Base-by-base conservation (phyloP, 2,329 filamentous ascomycete species). In the Aspergillus pseudotamarii region DNA sequence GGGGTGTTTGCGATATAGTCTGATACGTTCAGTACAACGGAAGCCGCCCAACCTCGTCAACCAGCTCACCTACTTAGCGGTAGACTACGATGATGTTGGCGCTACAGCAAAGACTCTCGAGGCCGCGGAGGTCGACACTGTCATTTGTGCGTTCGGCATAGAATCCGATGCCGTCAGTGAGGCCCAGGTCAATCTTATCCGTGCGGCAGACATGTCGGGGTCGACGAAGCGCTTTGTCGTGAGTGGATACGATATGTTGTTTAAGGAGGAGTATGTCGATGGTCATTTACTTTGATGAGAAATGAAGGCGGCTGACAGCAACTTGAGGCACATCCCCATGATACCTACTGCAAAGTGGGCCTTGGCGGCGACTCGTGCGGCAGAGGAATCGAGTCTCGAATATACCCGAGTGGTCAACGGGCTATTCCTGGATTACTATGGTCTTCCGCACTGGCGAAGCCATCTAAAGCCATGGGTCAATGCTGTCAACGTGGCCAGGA, bases 101-200 rank as follows among this genome's bases (percentile, higher is more conserved):
- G 32, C 32, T 36, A 55, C 30, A 14, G 11, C n/a, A 6, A 23
- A 26, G 51, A 12, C 59, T 10, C 53, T 61, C 16, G 53, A 61
- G 30, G 41, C 51, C 1, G 43, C n/a, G n/a, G 5, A 48, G 10
- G 26, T 57, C 23, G 41, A 61, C 21, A 60, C 58, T 5, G 30
- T 56, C 41, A 60, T 60, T 23, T 60, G 58, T 38, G 58, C 38
- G 8, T 60, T 60, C 41, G 58, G 58, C 4, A 60, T 61, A 19
- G 53, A 57, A 32, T 56, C 50, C 30, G 41, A 61, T 30, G 53
- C 21, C 2, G 30, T 55, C 26, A 50, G 54, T 11, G n/a, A 61
- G 23, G 54, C 53, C 5, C 59, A 61, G 32, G 30, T 61, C 16
- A 61, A 61, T 6, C 48, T 61, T 3, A 51, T 61, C 36, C 53